Conservation (phyloP, 306 rosid species). For the Quercus ilex region DNA sequence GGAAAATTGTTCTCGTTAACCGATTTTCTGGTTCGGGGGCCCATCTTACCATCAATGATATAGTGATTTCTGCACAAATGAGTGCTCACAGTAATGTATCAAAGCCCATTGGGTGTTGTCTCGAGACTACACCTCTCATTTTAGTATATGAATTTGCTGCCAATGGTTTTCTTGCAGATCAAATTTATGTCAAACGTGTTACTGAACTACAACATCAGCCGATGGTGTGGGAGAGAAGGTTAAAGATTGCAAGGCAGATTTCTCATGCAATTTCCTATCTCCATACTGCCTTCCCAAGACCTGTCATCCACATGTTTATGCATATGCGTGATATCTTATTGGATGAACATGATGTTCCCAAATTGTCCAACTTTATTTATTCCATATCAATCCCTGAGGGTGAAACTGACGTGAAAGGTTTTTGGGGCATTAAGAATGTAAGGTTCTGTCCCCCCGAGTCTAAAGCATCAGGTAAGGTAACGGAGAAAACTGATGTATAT, state of each 20-base stretch:
- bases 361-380: neutral
- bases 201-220: too few relatives aligned
- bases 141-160: neutral
- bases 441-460: neutral
- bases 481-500: slow-evolving; percentile 11
- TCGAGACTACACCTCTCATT: neutral
- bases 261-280: too few relatives aligned
- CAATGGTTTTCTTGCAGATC: neutral
- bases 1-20: neutral
- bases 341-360: neutral
- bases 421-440: too few relatives aligned
- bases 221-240: too few relatives aligned
- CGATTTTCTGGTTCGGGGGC: too few relatives aligned
- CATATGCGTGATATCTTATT: neutral
- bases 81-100: neutral
- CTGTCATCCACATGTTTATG: neutral
- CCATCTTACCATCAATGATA: neutral
- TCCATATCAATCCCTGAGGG: slow-evolving; percentile 7
- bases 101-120: neutral
- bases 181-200: neutral
- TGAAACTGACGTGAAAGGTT: neutral
- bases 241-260: too few relatives aligned
- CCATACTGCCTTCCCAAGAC: too few relatives aligned
- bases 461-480: neutral
- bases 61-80: neutral